These are phyloP conservation scores for Triangularia setosa DNA, from an alignment of 2,329 filamentous ascomycete species.

Conservation along the genomic window DNA sequence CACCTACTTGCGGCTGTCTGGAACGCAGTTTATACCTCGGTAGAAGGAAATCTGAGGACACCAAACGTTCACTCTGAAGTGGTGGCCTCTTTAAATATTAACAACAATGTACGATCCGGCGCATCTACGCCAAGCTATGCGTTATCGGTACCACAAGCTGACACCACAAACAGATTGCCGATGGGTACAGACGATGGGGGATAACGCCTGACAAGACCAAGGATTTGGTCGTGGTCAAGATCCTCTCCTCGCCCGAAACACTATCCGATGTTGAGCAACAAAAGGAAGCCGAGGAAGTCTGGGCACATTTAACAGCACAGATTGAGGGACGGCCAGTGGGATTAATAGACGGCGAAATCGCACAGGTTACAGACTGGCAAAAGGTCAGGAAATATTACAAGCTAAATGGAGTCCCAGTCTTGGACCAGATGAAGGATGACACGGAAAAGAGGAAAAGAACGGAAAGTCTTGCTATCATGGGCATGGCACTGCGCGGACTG, in stretches of 20 bases:
- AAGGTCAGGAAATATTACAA: constrained; percentile 86
- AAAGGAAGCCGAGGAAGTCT: constrained; percentile 42
- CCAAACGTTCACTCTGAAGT: constrained; percentile 87
- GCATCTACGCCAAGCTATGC: not conserved
- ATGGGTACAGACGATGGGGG: constrained; percentile 86
- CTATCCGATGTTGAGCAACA: constrained; percentile 34
- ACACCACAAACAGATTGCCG: constrained; percentile 63
- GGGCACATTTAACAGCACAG: constrained; percentile 55
- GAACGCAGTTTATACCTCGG: constrained; percentile 66
- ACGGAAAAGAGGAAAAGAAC: constrained; percentile 49
- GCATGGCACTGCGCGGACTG: constrained; percentile 72
- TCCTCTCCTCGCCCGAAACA: constrained; percentile 44
- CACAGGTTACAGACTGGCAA: constrained; percentile 56
- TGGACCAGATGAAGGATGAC: constrained; percentile 44
- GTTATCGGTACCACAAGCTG: not conserved
- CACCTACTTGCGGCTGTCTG: constrained; percentile 75
- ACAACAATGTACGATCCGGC: constrained; percentile 64
- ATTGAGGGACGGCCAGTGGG: constrained; percentile 58
- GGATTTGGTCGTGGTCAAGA: constrained; percentile 75
- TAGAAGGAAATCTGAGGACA: constrained; percentile 63
- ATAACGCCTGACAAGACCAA: constrained; percentile 63
- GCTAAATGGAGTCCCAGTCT: constrained; percentile 57
- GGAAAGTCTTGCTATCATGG: constrained; percentile 66
- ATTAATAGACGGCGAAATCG: constrained; percentile 62
- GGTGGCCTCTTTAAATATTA: constrained; percentile 73